A percentile compares a stretch with the other conserved stretches of the same genome.
phyloP scores from a whole-genome alignment of 2,329 filamentous ascomycete genomes.

The Microdochium trichocladiopsis region DNA sequence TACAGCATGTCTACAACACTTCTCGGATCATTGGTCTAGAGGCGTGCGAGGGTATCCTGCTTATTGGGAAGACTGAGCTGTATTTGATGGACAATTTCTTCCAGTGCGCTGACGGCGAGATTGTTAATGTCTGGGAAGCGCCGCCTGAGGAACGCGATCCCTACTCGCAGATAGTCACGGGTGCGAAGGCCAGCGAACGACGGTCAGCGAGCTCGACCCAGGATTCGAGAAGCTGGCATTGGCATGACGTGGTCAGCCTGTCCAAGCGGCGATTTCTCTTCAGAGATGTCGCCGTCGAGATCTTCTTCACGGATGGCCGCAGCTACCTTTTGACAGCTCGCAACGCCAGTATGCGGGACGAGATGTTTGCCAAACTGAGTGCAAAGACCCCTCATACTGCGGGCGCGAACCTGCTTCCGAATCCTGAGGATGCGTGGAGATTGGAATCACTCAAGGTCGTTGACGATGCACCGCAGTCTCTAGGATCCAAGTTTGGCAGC shows the following conservation, averaged over 20 bases:
- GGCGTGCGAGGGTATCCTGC: slow-evolving; percentile 86
- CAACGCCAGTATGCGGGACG: slow-evolving; percentile 66
- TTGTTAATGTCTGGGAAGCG: slow-evolving; percentile 93
- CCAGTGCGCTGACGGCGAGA: slow-evolving; percentile 88
- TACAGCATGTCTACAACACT: slow-evolving; percentile 91
- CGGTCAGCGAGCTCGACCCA: slow-evolving; percentile 60
- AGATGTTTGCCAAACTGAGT: slow-evolving; percentile 70
- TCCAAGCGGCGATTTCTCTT: slow-evolving; percentile 95
- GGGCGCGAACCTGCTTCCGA: slow-evolving; percentile 59
- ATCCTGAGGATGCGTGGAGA: slow-evolving; percentile 86
- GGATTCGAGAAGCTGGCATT: slow-evolving; percentile 85
- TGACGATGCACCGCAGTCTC: slow-evolving; percentile 51
- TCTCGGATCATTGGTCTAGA: slow-evolving; percentile 92
- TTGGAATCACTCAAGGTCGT: slow-evolving; percentile 72
- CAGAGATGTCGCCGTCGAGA: slow-evolving; percentile 90
- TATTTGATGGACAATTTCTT: slow-evolving; percentile 98
- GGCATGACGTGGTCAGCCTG: slow-evolving; percentile 89
- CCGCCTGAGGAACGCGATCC: slow-evolving; percentile 88
- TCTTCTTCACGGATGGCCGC: slow-evolving; percentile 94
- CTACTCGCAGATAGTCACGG: slow-evolving; percentile 89
- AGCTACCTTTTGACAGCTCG: slow-evolving; percentile 90
- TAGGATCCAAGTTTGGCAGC: slow-evolving; percentile 85
- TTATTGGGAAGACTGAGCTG: slow-evolving; percentile 83
- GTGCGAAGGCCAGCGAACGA: slow-evolving; percentile 54
- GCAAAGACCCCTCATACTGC: slow-evolving; percentile 75